phyloP scores from a whole-genome alignment of 2,329 filamentous ascomycete species.

The Diaporthe sp. region DNA sequence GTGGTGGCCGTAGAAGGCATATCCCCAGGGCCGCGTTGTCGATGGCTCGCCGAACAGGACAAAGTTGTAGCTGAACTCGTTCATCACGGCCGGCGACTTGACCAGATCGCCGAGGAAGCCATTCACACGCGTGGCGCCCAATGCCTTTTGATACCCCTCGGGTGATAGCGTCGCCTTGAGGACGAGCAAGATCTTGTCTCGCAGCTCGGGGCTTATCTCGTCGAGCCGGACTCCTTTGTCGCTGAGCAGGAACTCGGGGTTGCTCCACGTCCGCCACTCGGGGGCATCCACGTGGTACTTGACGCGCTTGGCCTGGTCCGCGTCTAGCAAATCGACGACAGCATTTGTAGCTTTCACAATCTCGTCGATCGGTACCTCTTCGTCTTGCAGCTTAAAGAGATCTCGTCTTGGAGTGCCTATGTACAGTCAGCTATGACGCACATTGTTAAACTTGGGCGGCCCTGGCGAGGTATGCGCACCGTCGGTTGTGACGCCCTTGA shows the following conservation, averaged over 20 bases:
- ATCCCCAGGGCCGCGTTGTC: slow-evolving; percentile 74
- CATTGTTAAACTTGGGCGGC: slow-evolving; percentile 35
- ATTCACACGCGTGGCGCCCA: slow-evolving; percentile 80
- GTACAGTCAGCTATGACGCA: background rate
- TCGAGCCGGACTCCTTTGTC: slow-evolving; percentile 80
- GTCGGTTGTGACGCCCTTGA: slow-evolving; percentile 78
- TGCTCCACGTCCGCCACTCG: slow-evolving; percentile 79
- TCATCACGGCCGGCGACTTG: slow-evolving; percentile 73
- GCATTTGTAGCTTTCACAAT: slow-evolving; percentile 68
- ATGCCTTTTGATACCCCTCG: slow-evolving; percentile 79
- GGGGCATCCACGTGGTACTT: slow-evolving; percentile 76
- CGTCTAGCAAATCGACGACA: slow-evolving; percentile 62
- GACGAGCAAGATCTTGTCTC: slow-evolving; percentile 67
- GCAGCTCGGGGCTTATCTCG: slow-evolving; percentile 61
- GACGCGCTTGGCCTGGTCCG: slow-evolving; percentile 63
- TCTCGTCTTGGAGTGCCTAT: slow-evolving; percentile 64
- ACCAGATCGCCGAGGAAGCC: slow-evolving; percentile 81
- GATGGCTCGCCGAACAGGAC: slow-evolving; percentile 77
- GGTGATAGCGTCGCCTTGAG: slow-evolving; percentile 73
- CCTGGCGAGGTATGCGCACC: slow-evolving; percentile 57
- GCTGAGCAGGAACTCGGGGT: slow-evolving; percentile 80
- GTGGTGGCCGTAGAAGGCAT: slow-evolving; percentile 84
- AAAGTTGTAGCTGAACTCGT: slow-evolving; percentile 84
- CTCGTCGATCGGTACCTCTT: slow-evolving; percentile 69
- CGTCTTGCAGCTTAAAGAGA: slow-evolving; percentile 73